These are phyloP conservation scores for Brassica cretica DNA, from an alignment of 345 rosid species.

Conservation along the genomic window DNA sequence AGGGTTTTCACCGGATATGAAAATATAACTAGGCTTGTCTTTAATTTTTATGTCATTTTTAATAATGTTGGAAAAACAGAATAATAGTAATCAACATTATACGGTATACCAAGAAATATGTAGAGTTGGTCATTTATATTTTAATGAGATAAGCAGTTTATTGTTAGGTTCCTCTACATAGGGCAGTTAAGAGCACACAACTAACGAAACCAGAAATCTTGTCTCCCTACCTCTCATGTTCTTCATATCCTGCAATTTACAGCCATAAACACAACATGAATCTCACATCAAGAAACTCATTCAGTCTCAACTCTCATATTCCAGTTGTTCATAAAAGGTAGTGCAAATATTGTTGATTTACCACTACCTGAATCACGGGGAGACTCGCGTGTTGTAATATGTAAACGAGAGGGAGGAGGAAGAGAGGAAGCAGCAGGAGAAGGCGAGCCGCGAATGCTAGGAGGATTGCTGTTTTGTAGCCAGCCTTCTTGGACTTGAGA, in stretches of 20 bases:
- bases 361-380: slow-evolving; percentile 39
- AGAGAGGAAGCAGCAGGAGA: slow-evolving; percentile 30
- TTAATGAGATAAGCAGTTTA: background rate
- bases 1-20: slow-evolving; percentile 50
- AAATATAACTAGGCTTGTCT: background rate
- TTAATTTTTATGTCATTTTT: background rate
- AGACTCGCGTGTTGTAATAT: slow-evolving; percentile 34
- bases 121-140: background rate
- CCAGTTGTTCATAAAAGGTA: background rate
- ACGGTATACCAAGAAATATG: background rate
- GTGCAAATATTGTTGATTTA: background rate
- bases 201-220: slow-evolving; percentile 16
- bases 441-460: slow-evolving; percentile 40
- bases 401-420: slow-evolving; percentile 39
- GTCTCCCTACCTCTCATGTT: slow-evolving; percentile 38
- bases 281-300: slow-evolving; percentile 9
- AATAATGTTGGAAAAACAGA: slow-evolving; percentile 4
- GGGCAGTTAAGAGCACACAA: slow-evolving; percentile 11
- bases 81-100: background rate
- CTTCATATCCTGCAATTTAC: slow-evolving; percentile 36
- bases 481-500: slow-evolving; percentile 72
- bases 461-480: slow-evolving; percentile 36
- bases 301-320: background rate
- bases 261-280: slow-evolving; percentile 7
- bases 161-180: slow-evolving; percentile 10